Evolutionary conservation across 2,329 filamentous ascomycete species (phyloP).

Genomic region (Celoporthe dispersa): DNA sequence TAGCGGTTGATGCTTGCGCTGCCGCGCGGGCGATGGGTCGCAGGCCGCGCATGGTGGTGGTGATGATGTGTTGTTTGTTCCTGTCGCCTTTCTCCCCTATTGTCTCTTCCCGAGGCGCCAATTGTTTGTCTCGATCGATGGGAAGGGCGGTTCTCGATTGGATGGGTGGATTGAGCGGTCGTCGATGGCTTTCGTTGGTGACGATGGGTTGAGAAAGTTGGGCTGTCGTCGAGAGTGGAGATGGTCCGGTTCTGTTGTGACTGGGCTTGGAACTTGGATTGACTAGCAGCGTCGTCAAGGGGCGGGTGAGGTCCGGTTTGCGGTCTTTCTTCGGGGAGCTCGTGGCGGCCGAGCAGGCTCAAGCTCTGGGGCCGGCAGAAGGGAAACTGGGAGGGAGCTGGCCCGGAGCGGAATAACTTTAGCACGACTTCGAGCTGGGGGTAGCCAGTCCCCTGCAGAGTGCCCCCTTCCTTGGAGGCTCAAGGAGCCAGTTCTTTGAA

Average conservation of each 20-base stretch:
- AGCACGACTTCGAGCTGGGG: background rate
- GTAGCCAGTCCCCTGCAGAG: too few species aligned
- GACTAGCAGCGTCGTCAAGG: constrained; percentile 13
- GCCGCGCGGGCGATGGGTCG: constrained; percentile 23
- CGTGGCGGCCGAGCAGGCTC: background rate
- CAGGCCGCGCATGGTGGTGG: constrained; percentile 21
- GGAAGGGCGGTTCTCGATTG: background rate
- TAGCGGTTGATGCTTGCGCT: constrained; percentile 18
- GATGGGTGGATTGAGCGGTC: background rate
- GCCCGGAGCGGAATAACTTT: constrained; percentile 27
- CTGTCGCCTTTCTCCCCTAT: background rate
- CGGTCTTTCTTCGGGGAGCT: constrained; percentile 21
- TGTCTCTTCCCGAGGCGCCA: background rate
- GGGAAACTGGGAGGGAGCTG: constrained; percentile 10
- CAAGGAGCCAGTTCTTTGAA: background rate
- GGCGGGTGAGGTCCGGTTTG: constrained; percentile 26
- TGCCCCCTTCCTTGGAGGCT: too few species aligned
- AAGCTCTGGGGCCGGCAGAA: constrained; percentile 1
- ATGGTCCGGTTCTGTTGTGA: constrained; percentile 16
- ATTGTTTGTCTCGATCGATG: constrained; percentile 2
- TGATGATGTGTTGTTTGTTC: background rate
- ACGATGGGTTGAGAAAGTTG: constrained; percentile 9
- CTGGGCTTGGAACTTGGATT: constrained; percentile 7
- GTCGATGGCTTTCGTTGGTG: constrained; percentile 11
- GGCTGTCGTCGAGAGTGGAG: constrained; percentile 28